Conservation (phyloP, 2,329 filamentous ascomycete species). For the Penicillium sp. region DNA sequence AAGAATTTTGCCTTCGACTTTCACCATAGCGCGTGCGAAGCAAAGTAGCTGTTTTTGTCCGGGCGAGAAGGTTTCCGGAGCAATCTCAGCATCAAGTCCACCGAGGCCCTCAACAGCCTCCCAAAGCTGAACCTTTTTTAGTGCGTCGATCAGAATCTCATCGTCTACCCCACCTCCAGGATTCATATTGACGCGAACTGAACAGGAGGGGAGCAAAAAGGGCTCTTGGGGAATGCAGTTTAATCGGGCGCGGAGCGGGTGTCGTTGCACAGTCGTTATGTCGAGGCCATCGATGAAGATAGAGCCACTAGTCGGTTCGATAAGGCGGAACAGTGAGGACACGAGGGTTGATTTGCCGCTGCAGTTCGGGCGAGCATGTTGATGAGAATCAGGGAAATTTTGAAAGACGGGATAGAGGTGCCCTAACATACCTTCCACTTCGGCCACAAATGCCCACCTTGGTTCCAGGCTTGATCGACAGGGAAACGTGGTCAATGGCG, state of each 20-base stretch:
- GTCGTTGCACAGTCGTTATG: constrained; percentile 15
- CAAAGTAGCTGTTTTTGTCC: constrained; percentile 49
- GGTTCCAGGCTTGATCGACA: background rate
- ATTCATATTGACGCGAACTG: constrained; percentile 1
- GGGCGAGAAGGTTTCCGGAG: constrained; percentile 35
- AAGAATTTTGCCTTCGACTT: constrained; percentile 19
- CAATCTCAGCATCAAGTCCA: constrained; percentile 35
- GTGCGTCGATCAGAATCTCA: constrained; percentile 18
- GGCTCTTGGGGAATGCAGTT: constrained; percentile 2
- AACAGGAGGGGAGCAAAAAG: background rate
- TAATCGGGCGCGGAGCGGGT: background rate
- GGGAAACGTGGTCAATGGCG: background rate
- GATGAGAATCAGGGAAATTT: background rate
- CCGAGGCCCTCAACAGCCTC: constrained; percentile 33
- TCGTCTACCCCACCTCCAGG: background rate
- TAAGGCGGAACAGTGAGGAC: constrained; percentile 15
- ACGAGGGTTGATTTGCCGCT: constrained; percentile 2
- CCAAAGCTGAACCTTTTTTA: constrained; percentile 46
- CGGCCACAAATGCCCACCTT: constrained; percentile 3
- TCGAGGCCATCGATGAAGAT: constrained; percentile 34
- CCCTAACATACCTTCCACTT: background rate
- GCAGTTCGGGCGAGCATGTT: background rate
- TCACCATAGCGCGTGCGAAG: constrained; percentile 41
- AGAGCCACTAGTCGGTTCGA: constrained; percentile 15
- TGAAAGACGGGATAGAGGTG: background rate